Evolutionary conservation across 352 stramenopile genomes (phyloP).

Genomic region (Phytophthora hybrid): DNA sequence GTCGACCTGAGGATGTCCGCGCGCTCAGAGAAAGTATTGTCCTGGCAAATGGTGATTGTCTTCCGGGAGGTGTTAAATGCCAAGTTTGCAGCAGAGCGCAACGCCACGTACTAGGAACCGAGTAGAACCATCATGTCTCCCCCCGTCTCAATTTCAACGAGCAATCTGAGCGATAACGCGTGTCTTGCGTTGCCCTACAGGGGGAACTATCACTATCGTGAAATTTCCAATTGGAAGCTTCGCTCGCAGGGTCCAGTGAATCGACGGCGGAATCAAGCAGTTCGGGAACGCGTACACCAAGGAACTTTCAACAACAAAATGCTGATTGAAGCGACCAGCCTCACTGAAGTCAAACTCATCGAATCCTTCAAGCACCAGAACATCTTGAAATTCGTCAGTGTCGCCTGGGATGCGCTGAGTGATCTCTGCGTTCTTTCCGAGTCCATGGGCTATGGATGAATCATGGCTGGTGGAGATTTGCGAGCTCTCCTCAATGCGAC

Average conservation of each 20-base stretch:
- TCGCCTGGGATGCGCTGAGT: slow-evolving; percentile 47
- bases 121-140: neutral
- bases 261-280: neutral
- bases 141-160: too few relatives aligned
- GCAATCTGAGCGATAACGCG: too few relatives aligned
- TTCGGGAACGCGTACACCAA: slow-evolving; percentile 38
- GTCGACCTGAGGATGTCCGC: neutral
- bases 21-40: neutral
- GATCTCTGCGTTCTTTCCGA: slow-evolving; percentile 43
- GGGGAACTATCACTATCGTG: too few relatives aligned
- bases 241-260: too few relatives aligned
- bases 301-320: slow-evolving; percentile 52
- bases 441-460: too few relatives aligned
- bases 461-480: slow-evolving; percentile 38
- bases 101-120: neutral
- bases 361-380: slow-evolving; percentile 31
- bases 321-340: slow-evolving; percentile 5
- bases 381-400: slow-evolving; percentile 43
- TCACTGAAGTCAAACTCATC: slow-evolving; percentile 51
- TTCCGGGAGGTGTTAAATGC: neutral
- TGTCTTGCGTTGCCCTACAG: too few relatives aligned
- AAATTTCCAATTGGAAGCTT: too few relatives aligned
- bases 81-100: neutral
- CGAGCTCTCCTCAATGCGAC: slow-evolving; percentile 28
- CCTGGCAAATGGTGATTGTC: neutral